A percentile compares a stretch with the other conserved stretches of the same genome.
These are phyloP conservation scores for Orbilia brochopaga DNA, from an alignment of 2,329 filamentous ascomycete genomes.

Conservation along the genomic window DNA sequence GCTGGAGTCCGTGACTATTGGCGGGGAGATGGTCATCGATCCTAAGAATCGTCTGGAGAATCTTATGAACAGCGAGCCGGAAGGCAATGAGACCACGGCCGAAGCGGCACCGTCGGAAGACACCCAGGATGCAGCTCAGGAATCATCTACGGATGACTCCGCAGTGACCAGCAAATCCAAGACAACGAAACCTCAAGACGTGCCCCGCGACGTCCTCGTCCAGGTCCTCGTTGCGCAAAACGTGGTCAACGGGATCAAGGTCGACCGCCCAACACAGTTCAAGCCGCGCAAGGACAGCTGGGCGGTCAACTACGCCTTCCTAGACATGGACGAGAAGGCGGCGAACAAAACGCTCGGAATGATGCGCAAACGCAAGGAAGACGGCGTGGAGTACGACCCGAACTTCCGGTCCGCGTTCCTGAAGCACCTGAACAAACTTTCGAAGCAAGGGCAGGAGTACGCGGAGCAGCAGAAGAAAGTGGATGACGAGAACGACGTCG, in stretches of 20 bases:
- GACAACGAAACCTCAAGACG: background rate
- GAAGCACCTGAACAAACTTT: constrained; percentile 31
- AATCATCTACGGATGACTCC: constrained; percentile 51
- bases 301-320: constrained; percentile 43
- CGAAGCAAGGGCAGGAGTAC: constrained; percentile 24
- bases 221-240: constrained; percentile 42
- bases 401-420: constrained; percentile 33
- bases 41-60: constrained; percentile 14
- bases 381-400: constrained; percentile 40
- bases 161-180: background rate
- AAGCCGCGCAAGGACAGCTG: constrained; percentile 19
- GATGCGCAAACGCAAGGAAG: constrained; percentile 43
- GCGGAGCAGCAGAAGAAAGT: constrained; percentile 28
- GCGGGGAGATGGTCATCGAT: constrained; percentile 20
- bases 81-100: background rate
- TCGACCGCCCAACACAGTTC: constrained; percentile 21
- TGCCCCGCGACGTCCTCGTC: constrained; percentile 10
- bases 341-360: constrained; percentile 22
- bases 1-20: constrained; percentile 29
- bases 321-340: constrained; percentile 34
- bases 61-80: constrained; percentile 2
- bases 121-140: background rate
- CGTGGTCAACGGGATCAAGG: constrained; percentile 33
- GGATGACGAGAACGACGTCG: constrained; percentile 28
- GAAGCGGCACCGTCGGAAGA: background rate